These are phyloP conservation scores for Thuidium tamariscinum DNA, from an alignment of 225 moss, liverwort and hornwort species.

Conservation along the genomic window DNA sequence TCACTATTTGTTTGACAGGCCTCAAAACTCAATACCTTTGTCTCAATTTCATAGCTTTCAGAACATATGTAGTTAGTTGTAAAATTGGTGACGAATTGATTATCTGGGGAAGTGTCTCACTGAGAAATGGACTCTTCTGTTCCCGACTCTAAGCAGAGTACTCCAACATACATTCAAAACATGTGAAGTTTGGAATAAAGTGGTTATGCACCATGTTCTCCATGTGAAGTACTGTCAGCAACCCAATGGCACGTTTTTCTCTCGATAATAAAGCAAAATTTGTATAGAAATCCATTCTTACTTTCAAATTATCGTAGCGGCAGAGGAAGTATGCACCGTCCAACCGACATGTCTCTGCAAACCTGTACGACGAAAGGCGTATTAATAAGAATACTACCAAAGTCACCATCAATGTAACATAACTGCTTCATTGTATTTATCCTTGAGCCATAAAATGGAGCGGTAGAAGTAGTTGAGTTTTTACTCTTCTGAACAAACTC, in stretches of 20 bases:
- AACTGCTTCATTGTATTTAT: not conserved
- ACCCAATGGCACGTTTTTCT: not conserved
- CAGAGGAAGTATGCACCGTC: conserved; percentile 95
- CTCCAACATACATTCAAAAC: not conserved
- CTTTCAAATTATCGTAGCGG: conserved; percentile 96
- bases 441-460: not conserved
- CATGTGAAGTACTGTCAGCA: not conserved
- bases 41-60: not conserved
- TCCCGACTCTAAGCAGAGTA: not conserved
- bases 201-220: not conserved
- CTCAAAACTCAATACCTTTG: not conserved
- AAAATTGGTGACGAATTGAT: not conserved
- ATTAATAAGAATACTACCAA: not conserved
- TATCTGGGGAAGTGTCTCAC: not conserved
- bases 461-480: not conserved
- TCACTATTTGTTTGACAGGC: not conserved
- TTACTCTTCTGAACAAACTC: not conserved
- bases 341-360: conserved; percentile 87
- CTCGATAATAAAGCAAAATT: not conserved
- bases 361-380: conserved; percentile 26
- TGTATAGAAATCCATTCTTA: not conserved
- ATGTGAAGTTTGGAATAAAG: not conserved
- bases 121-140: not conserved
- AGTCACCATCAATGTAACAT: not conserved
- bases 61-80: not conserved